Evolutionary conservation across 2,329 filamentous ascomycete species (phyloP), one percentile per base, ranked within the genome.

Genomic region (Sporothrix mexicana): DNA sequence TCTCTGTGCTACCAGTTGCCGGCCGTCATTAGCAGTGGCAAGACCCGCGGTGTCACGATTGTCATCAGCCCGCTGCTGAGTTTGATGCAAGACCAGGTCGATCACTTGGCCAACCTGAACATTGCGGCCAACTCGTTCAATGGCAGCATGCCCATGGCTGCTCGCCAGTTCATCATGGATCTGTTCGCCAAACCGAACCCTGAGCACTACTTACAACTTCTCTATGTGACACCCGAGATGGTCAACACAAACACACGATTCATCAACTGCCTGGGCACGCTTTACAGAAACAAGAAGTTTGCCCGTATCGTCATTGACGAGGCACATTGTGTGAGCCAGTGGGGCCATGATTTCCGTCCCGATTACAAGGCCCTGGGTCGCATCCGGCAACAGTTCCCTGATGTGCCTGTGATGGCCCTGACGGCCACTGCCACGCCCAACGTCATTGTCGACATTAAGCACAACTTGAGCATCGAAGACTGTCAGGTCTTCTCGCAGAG

Each of bases 321-420:
- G 83, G 96, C 96, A n/a, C 96, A 99, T 80, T 99, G 96, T 81
- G 95, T 99, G 36, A 98, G 96, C 81, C 95, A 99, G 84, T 99
- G 96, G 96, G 96, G 96, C 0, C 96, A 99, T 77, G 96, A 99
- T 80, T 99, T 99, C 80, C 90, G 97, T 62, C 95, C 95, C 0
- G 95, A 98, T 80, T 99, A 99, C 84, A 97, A 97, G 81, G 88
- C 88, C 43, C 85, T 99, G 3, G 94, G 95, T 41, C 87, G 90
- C 73, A 84, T 98, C 59, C 88, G 95, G 67, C 81, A 84, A 55
- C 88, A 88, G 70, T 95, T 95, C 77, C 90, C 91, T 0, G 88
- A 88, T 1, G 93, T 98, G 2, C 96, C 96, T 0, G 87, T 98
- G 55, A 97, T 99, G 89, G 96, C 96, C 3, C 84, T 99, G 77